phyloP scores from a whole-genome alignment of 129 eudicot species.

The Saposhnikovia divaricata region DNA sequence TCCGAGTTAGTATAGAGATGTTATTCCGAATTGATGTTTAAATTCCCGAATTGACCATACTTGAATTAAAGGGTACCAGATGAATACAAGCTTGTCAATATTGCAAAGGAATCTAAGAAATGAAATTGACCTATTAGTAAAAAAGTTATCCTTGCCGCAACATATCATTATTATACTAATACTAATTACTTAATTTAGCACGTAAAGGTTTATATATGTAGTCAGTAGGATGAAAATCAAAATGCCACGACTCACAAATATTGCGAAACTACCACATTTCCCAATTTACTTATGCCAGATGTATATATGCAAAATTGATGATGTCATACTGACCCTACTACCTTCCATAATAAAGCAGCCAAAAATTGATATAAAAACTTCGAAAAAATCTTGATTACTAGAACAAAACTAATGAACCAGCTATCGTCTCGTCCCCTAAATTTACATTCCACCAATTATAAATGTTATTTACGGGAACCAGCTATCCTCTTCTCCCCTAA shows the following conservation, averaged over 20 bases:
- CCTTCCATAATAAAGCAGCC: background rate
- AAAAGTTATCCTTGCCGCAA: background rate
- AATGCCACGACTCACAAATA: background rate
- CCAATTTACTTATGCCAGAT: too few species aligned
- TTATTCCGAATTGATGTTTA: background rate
- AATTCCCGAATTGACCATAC: background rate
- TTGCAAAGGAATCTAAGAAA: background rate
- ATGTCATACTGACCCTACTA: background rate
- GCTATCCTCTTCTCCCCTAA: background rate
- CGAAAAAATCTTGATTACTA: too few species aligned
- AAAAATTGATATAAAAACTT: background rate
- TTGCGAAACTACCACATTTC: too few species aligned
- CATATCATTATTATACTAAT: too few species aligned
- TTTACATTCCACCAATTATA: background rate
- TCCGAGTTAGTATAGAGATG: background rate
- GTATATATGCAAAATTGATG: too few species aligned
- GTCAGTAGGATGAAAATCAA: too few species aligned
- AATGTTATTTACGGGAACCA: background rate
- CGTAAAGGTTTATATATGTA: too few species aligned
- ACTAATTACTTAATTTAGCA: too few species aligned
- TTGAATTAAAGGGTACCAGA: background rate
- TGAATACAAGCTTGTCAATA: background rate
- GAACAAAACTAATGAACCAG: background rate
- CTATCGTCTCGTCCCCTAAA: background rate
- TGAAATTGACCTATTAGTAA: background rate